Evolutionary conservation across 441 rosid genomes (phyloP).

Genomic region (Corymbia calophylla): DNA sequence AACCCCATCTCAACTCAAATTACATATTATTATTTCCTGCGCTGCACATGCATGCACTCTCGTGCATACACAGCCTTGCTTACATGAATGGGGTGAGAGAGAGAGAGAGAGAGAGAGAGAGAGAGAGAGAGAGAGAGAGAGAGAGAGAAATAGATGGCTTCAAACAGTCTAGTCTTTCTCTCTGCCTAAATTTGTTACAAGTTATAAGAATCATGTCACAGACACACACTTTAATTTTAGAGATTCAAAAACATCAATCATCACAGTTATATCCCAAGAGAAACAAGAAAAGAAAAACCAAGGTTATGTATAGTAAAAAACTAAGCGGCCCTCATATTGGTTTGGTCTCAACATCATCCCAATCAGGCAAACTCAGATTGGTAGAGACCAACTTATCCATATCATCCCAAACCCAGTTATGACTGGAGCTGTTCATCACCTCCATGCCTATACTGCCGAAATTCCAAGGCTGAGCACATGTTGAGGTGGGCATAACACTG

Average conservation of each 20-base stretch:
- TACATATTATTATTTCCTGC: neutral
- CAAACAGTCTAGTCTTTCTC: neutral
- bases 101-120: neutral
- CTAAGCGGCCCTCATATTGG: constrained; percentile 21
- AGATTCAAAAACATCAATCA: neutral
- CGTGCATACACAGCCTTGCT: neutral
- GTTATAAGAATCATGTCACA: neutral
- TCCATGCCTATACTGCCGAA: neutral
- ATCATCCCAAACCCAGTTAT: constrained; percentile 52
- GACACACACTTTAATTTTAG: neutral
- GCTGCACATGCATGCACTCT: neutral
- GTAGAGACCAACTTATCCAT: constrained; percentile 32
- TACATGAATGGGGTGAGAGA: neutral
- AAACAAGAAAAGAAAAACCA: neutral
- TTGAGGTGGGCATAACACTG: neutral
- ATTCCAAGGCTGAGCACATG: constrained; percentile 20
- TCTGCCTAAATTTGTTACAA: neutral
- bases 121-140: neutral
- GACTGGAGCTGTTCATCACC: neutral
- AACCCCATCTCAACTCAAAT: neutral
- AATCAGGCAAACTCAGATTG: constrained; percentile 27
- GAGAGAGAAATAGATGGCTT: neutral
- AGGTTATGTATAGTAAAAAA: neutral
- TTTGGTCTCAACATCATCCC: constrained; percentile 46
- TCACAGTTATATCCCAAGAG: neutral